Percentiles rank a stretch among this genome's conserved stretches.
Conservation (phyloP, 2,329 filamentous ascomycete genomes). For the Myrmaecium sp. region DNA sequence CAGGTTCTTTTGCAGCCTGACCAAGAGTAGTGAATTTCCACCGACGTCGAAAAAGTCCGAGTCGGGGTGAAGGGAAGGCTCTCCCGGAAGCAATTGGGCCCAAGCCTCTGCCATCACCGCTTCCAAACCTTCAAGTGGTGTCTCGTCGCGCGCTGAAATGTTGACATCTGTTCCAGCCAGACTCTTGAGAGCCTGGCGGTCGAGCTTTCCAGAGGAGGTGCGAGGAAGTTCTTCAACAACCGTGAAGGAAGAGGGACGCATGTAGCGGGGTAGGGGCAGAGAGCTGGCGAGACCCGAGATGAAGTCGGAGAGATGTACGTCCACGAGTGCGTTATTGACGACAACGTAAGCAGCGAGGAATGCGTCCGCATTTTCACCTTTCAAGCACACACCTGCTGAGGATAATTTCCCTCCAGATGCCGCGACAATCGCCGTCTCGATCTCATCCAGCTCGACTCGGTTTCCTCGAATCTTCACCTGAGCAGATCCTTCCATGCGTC, state of each 20-base stretch:
- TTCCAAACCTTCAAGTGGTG: not conserved
- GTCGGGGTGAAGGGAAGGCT: not conserved
- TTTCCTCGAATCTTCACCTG: constrained; percentile 73
- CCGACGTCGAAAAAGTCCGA: constrained; percentile 19
- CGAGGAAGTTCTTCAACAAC: constrained; percentile 46
- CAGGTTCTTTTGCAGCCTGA: constrained; percentile 13
- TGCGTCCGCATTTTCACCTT: no score
- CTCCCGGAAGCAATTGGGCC: not conserved
- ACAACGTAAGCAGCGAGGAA: constrained; percentile 17
- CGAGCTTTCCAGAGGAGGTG: constrained; percentile 62
- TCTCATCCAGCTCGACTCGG: constrained; percentile 52
- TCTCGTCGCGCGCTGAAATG: not conserved
- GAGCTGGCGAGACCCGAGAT: constrained; percentile 3
- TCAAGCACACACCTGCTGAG: no score
- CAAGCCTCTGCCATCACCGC: not conserved
- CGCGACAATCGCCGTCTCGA: constrained; percentile 6
- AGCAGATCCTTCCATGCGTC: constrained; percentile 49
- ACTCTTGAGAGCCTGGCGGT: constrained; percentile 33
- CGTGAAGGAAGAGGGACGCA: constrained; percentile 59
- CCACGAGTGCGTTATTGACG: constrained; percentile 3
- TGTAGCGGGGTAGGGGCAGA: constrained; percentile 56
- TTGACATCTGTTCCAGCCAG: constrained; percentile 1
- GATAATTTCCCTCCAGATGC: constrained; percentile 27
- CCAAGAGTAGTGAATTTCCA: constrained; percentile 19
- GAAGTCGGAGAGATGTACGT: no score